Evolutionary conservation across 2,329 filamentous ascomycete genomes (phyloP), one percentile per base, ranked within the genome.

Genomic region (Dactylellina leptospora): DNA sequence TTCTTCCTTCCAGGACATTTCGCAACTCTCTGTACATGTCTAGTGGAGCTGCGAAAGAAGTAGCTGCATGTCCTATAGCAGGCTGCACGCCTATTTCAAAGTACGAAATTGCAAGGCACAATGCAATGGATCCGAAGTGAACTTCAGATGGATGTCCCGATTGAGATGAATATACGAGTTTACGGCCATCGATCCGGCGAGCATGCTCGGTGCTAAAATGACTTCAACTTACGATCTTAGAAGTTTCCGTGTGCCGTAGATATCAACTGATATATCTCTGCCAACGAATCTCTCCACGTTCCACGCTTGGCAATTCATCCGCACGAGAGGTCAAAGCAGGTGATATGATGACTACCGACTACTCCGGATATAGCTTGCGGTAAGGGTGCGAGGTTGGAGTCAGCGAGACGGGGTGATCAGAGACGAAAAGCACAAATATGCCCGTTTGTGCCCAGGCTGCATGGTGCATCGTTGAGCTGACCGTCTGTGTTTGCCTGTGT

Each of bases 81-180:
- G 58, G 33, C 50, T 66, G 51, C 51, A 66, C 61, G 51, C 51
- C 44, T 66, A 47, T 44, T 51, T 30, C 42, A 50, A 42, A 38
- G 40, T 54, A 27, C 28, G 36, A 68, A 68, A 68, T 68, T 68
- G 45, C 47, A 68, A 68, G 62, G 54, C 20, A 54, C 62, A 60
- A 28, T 60, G 62, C 62, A 58, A 53, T 58, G 33, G 36, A 33
- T 0, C 10, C 33, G 30, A 25, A 56, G 44, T 28, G 56, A 68
- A 54, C 36, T 50, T 60, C 36, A 59, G 62, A 68, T 68, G 54
- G 54, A 54, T 42, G 54, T 53, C 62, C 62, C 42, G 53, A 59
- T 68, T 51, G 62, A 68, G 62, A 68, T 53, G 53, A 23, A 60
- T 47, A 68, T 33, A 23, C 47, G 56, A 38, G 53, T 54, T 22